Base-by-base conservation (phyloP, 768 basidiomycete species). In the Rhizopogon roseolus region DNA sequence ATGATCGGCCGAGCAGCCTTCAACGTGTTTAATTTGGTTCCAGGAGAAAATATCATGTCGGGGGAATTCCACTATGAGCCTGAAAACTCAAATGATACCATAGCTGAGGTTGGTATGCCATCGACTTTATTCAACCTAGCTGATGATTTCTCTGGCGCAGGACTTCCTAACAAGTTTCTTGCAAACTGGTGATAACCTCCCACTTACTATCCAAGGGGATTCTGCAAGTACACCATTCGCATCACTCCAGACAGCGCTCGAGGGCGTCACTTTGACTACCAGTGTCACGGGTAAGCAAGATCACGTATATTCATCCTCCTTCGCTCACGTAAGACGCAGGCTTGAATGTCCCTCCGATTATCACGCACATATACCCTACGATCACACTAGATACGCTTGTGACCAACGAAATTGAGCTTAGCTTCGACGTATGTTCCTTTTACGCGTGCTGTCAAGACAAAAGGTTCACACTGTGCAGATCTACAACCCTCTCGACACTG, bases 41-140 rank as follows among this genome's bases (percentile, higher is more conserved):
- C 86, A 4, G 86, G 85, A 41, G 62, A 71, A 41, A 85, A 88
- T 57, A 62, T 59, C 1, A 61, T 82, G 22, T 49, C 72, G 0
- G 73, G 84, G 2, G 84, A 87, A 61, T 88, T 90, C 73, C 84
- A 78, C 55, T 90, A 90, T 59, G 71, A 76, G 57, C 86, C 87
- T 1, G 73, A 74, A 9, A 65, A 87, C 64, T 77, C 82, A 9
- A 86, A 87, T 57, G 79, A 88, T 60, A 86, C 86, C 4, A 67
- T 73, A 22, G 86, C 87, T 3, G 81, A 81, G 64, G 76, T 76
- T 27, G 17, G 45, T 39, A 2, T 8, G 10, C 34, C 37, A 3
- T 17, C 17, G 9, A 27, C 27, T 39, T 25, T 9, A 32, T 14
- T 25, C 22, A 29, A 48, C 6, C 17, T 28, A 32, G 17, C 28